Evolutionary conservation across 2,329 filamentous ascomycete species (phyloP).

Genomic region (Colletotrichum aenigma): DNA sequence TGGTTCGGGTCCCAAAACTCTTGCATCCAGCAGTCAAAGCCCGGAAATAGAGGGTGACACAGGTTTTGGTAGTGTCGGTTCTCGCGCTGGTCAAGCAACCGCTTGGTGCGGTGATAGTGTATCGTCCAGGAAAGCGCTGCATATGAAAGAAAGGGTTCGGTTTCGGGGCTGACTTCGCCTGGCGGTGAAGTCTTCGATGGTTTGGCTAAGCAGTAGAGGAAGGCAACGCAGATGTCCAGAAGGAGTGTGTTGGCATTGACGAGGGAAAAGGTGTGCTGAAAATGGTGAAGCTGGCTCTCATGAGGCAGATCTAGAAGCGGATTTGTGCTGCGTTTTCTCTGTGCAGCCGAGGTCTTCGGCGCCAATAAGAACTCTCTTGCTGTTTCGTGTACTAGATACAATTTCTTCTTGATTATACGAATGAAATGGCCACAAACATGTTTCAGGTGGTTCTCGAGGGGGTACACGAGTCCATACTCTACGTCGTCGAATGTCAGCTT

Average conservation of each 20-base stretch:
- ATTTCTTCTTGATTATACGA: constrained; percentile 19
- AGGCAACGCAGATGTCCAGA: background rate
- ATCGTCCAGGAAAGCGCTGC: background rate
- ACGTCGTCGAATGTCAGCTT: constrained; percentile 10
- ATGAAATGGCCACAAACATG: constrained; percentile 21
- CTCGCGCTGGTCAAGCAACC: background rate
- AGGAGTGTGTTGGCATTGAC: background rate
- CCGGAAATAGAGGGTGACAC: constrained; percentile 3
- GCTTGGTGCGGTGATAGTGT: background rate
- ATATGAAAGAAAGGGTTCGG: background rate
- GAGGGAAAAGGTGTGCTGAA: background rate
- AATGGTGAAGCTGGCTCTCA: background rate
- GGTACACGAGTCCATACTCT: constrained; percentile 20
- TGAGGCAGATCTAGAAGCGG: too few species aligned
- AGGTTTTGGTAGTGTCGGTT: constrained; percentile 2
- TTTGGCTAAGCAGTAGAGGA: background rate
- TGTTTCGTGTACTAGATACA: constrained; percentile 27
- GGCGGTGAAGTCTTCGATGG: background rate
- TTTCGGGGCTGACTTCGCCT: background rate
- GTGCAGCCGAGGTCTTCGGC: background rate
- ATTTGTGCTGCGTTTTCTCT: background rate
- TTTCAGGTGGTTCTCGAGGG: constrained; percentile 22
- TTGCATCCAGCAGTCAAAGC: background rate
- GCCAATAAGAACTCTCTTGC: constrained; percentile 24
- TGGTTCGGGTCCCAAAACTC: background rate